Evolutionary conservation across 2,329 filamentous ascomycete species (phyloP).

Genomic region (Xylaria sp.): DNA sequence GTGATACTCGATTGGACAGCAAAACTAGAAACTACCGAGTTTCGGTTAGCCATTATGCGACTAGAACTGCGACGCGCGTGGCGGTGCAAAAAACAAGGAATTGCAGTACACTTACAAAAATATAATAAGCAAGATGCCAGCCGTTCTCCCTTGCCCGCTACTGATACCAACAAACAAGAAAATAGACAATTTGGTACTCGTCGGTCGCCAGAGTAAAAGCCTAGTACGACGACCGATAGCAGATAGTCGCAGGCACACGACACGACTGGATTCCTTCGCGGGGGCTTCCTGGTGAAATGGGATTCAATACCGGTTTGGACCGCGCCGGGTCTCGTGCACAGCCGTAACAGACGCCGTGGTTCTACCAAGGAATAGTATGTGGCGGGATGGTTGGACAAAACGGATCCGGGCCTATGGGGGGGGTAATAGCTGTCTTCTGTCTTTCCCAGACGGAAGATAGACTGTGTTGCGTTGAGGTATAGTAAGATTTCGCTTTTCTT

Average conservation of each 20-base stretch:
- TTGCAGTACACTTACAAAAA: conserved; percentile 18
- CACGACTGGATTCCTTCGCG: conserved; percentile 4
- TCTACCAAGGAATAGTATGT: conserved; percentile 3
- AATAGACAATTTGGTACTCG: neutral
- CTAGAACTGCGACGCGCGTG: conserved; percentile 1
- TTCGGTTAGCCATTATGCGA: conserved; percentile 28
- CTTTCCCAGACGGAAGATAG: conserved; percentile 7
- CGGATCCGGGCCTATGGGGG: neutral
- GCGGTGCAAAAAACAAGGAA: neutral
- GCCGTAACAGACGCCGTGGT: neutral
- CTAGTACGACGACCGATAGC: neutral
- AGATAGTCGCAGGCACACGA: conserved; percentile 7
- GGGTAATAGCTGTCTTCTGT: neutral
- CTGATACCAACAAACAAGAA: neutral
- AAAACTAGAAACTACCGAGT: conserved; percentile 24
- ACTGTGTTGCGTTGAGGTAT: conserved; percentile 23
- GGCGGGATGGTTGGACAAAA: neutral
- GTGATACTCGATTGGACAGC: conserved; percentile 25
- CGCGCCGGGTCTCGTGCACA: conserved; percentile 7
- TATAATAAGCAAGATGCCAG: neutral
- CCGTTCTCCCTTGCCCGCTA: neutral
- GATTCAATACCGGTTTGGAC: conserved; percentile 4
- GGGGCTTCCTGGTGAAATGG: neutral
- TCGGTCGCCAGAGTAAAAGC: neutral
- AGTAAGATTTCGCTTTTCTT: conserved; percentile 32